Evolutionary conservation across 2,329 filamentous ascomycete species (phyloP), one percentile per base, ranked within the genome.

Genomic region (Beauveria medogensis): DNA sequence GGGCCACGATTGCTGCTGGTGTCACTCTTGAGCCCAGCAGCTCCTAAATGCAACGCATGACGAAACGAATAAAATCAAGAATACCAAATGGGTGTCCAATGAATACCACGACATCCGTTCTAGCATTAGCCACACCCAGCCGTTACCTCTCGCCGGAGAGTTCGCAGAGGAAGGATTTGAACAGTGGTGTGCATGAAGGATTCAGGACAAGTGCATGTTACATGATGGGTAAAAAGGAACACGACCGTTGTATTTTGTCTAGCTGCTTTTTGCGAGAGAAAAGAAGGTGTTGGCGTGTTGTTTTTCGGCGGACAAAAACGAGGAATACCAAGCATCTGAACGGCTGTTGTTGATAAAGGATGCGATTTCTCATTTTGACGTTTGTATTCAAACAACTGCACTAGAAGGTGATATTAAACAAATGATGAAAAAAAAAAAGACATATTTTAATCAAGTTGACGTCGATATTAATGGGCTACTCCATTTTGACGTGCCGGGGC

Each of bases 1-100:
- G 91, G 91, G 89, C 89, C 63, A 92, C 89, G 66, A 91, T 91
- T 73, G 86, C 88, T 69, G 82, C 82, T 63, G 80, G 80, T 78
- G 78, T 82, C 54, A 82, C 80, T 43, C 70, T 82, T 57, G 79
- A 82, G 72, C 80, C 80, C 47, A 80, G 75, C 71, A 76, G 73
- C 61, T 72, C 75, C 62, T 80, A 77, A 74, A 58, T 34, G 46
- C 52, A 55, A 50, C 20, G 37, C 44, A 52, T 52, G 53, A 57
- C 3, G 41, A 56, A 40, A 28, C 16, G 40, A 53, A 52, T n/a
- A 52, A 58, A 41, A 52, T 24, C 20, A 59, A 20, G 56, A 40
- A 52, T 53, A 52, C 48, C 28, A 20, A 46, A 26, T 53, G 48
- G 20, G 37, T 18, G 56, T 43, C 28, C 18, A 20, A 52, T 37